phyloP scores from a whole-genome alignment of 495 filamentous ascomycete species.

The Xylaria cubensis region DNA sequence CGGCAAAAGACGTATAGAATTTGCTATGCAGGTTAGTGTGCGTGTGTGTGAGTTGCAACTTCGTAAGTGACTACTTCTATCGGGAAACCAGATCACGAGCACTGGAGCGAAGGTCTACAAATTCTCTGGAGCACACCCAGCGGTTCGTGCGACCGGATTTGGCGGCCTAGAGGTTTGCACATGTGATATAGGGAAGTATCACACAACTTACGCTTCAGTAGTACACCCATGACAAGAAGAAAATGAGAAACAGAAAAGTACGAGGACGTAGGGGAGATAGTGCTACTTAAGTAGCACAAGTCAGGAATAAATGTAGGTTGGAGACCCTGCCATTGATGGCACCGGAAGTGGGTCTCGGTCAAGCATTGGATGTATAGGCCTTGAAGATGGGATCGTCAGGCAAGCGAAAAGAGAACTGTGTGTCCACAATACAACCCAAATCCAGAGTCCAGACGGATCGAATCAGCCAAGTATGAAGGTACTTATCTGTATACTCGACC shows the following conservation, averaged over 20 bases:
- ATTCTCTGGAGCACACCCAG: background rate
- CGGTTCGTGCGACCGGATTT: too few species aligned
- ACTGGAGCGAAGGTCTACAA: background rate
- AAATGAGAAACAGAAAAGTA: background rate
- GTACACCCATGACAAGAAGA: background rate
- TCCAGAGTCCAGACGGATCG: background rate
- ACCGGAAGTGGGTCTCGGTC: constrained; percentile 28
- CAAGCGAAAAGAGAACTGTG: constrained; percentile 17
- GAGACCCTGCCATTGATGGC: constrained; percentile 3
- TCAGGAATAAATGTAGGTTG: constrained; percentile 5
- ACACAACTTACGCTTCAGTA: background rate
- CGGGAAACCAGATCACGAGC: background rate
- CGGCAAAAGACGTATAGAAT: background rate
- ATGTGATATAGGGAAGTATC: background rate
- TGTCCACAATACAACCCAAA: constrained; percentile 27
- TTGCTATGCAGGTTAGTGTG: constrained; percentile 5
- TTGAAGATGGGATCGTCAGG: constrained; percentile 16
- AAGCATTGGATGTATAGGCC: constrained; percentile 22
- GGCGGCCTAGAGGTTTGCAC: background rate
- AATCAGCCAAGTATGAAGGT: constrained; percentile 6
- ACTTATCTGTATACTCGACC: constrained; percentile 23
- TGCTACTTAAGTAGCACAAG: background rate
- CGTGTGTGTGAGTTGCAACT: background rate
- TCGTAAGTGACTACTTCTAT: background rate
- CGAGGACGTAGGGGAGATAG: background rate